phyloP scores from a whole-genome alignment of 257 asterid genomes.

The Primulina tabacum region DNA sequence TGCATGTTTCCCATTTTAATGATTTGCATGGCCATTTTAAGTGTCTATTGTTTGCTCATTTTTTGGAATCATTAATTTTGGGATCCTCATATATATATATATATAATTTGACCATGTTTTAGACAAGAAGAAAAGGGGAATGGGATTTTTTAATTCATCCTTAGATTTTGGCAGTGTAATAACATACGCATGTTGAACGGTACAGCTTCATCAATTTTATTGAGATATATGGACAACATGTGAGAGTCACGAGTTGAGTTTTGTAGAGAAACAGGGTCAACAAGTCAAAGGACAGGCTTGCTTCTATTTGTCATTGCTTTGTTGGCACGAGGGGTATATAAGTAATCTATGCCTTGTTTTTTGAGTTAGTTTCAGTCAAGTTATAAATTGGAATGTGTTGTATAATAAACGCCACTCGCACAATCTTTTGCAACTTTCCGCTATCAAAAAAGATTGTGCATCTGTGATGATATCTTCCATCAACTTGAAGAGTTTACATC shows the following conservation, averaged over 20 bases:
- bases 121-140: neutral
- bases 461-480: neutral
- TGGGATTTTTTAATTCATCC: neutral
- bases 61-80: neutral
- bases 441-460: neutral
- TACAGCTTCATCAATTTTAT: too few relatives aligned
- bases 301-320: neutral
- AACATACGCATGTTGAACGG: neutral
- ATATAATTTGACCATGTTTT: neutral
- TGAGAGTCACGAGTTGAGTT: too few relatives aligned
- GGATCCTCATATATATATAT: too few relatives aligned
- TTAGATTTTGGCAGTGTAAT: too few relatives aligned
- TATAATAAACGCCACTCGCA: too few relatives aligned
- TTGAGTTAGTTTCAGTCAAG: too few relatives aligned
- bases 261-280: too few relatives aligned
- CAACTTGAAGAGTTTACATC: neutral
- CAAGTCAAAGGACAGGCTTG: neutral
- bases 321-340: neutral
- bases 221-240: too few relatives aligned
- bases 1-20: too few relatives aligned
- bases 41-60: neutral
- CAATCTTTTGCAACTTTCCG: neutral
- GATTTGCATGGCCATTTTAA: neutral
- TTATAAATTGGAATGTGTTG: neutral
- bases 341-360: too few relatives aligned